Base-by-base conservation (phyloP, 495 filamentous ascomycete species). In the Parathielavia hyrcaniae region DNA sequence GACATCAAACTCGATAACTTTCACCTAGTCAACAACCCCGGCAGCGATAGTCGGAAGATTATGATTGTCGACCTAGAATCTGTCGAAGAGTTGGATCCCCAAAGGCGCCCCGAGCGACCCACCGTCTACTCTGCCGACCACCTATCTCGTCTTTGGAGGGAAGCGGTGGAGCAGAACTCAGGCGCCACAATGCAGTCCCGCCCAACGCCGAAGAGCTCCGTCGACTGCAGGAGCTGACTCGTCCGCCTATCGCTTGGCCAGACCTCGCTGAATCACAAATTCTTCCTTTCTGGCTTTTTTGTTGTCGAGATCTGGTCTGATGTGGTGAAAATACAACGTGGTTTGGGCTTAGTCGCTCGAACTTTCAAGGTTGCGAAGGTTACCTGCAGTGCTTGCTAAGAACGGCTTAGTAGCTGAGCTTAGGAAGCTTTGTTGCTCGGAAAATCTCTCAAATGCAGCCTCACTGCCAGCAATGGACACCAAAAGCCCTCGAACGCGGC, bases 1-100 rank as follows among this genome's bases (percentile, higher is more conserved):
- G 46, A 49, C 46, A 17, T 49, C 14, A 49, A 49, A 13, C 46
- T 49, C 10, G 46, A 49, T 22, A 49, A 49, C 23, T 49, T 34
- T 26, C 23, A 34, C 26, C 14, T 49, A 3, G 46, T 49, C 26
- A 12, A 14, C 22, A 14, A 9, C 44, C 20, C 11, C 44, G 44
- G 12, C 44, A 12, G 22, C 20, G 44, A 46, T 26, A 46, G 44
- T n/a, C n/a, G n/a, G n/a, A n/a, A n/a, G 10, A 46, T 46, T 26
- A 46, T 46, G 44, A 46, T 46, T 26, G 44, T 13, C 19, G 44
- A 46, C 44, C 44, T 46, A 2, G 44, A 46, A 46, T 46, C 44
- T 46, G 22, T 46, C 20, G 22, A 23, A 26, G 44, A 46, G 20
- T 13, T 46, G 44, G 44, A 46, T 22, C 44, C 44, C 30, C 44